These are phyloP conservation scores for Astrephomene gubernaculifera DNA, from an alignment of 139 green algal species.

Conservation along the genomic window DNA sequence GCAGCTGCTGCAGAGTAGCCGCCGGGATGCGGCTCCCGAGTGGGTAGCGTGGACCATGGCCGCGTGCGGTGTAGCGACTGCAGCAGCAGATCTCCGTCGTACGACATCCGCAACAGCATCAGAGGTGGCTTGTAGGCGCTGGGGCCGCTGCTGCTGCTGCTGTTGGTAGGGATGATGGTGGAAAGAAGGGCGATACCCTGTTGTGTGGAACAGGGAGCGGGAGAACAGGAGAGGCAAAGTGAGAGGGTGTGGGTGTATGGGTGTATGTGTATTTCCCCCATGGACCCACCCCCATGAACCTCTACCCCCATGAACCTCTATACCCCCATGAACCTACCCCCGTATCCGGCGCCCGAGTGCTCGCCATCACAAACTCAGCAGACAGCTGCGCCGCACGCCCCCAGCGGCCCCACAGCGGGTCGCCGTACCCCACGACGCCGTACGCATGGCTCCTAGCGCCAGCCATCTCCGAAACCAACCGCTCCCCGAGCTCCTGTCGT, in stretches of 20 bases:
- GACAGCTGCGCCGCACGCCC: neutral
- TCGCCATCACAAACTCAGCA: neutral
- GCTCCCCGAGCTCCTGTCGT: neutral
- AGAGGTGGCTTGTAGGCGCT: neutral
- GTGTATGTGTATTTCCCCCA: too few relatives aligned
- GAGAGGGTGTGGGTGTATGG: too few relatives aligned
- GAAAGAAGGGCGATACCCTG: neutral
- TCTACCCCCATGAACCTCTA: too few relatives aligned
- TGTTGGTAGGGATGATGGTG: neutral
- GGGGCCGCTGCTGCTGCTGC: neutral
- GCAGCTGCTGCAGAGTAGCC: neutral
- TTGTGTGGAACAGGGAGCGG: neutral
- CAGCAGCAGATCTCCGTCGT: slow-evolving; percentile 31
- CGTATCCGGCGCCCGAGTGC: too few relatives aligned
- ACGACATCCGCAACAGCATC: slow-evolving; percentile 23
- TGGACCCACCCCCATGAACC: too few relatives aligned
- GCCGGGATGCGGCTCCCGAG: neutral
- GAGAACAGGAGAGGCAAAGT: too few relatives aligned
- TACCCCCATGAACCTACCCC: too few relatives aligned
- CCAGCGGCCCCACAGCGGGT: neutral
- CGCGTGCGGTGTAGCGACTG: neutral
- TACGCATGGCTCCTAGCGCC: slow-evolving; percentile 2
- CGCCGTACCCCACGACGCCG: neutral
- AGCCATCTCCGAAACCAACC: neutral
- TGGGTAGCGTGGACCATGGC: neutral